Base-by-base conservation (phyloP, 1,139 yeast genomes). In the Meyerozyma carpophila region DNA sequence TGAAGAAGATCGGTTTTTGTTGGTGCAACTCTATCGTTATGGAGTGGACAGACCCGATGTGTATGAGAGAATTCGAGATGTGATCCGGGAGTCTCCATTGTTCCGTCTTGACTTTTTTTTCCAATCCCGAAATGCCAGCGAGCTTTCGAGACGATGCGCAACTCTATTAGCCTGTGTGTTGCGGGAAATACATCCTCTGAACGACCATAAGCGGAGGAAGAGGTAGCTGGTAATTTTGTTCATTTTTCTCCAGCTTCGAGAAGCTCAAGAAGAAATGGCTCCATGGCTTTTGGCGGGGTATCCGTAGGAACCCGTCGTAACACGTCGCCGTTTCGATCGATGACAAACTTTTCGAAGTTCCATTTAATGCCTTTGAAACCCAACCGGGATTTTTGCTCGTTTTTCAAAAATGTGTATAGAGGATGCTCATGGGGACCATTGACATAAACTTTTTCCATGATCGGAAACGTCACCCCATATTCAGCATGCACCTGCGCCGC, bases 281-380 rank as follows among this genome's bases (percentile, higher is more conserved):
- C 37, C 27, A 34, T 34, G 21, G 21, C 37, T 10, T 7, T 11
- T 34, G 37, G 37, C 1, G 21, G 26, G 3, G 16, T 21, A 8
- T 34, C 26, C 11, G 26, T 34, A 8, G 13, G 9, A 13, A 20
- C 87, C 59, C 98, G 77, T 46, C 72, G 74, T 39, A 77, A 79
- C 37, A 90, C 96, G 1, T 77, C 61, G 42, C 98, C 98, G 2
- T 79, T 57, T 55, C 75, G 75, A 61, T 83, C 82, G 44, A 93
- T 62, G 43, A 93, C 57, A 68, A 93, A 93, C 71, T 93, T 93
- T 64, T 91, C 98, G 61, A 91, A 93, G 70, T 93, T 93, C 98
- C 98, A 93, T 62, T 87, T 82, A 55, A 91, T 77, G 27, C 95
- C 93, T 48, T 73, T 75, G 62, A 89, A 82, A 13, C 96, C 96